Base-by-base conservation (phyloP, 2,329 filamentous ascomycete genomes). In the Beauveria sp. region DNA sequence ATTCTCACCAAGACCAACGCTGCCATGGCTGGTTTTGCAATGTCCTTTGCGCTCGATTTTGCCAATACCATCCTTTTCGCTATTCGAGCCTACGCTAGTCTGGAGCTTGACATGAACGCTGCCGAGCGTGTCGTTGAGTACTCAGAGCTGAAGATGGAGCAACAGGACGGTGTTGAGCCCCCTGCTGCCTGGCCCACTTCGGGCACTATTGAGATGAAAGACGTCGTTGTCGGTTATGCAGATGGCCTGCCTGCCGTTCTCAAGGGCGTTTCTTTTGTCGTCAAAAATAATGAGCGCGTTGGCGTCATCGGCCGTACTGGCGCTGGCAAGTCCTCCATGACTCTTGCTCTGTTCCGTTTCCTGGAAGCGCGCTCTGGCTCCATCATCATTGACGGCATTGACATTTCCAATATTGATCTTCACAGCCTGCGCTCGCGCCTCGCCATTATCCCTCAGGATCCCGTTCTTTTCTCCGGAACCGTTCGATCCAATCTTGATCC, bases 261-360 rank as follows among this genome's bases (percentile, higher is more conserved):
- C 2, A 89, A 84, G 70, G 86, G 86, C 0, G 76, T 93, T 20
- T 85, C 78, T 1, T 92, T 93, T 72, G 76, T 74, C 16, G 81
- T 91, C 14, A 78, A 85, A 46, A 79, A 82, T 60, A 88, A 87
- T 65, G 84, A 92, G 73, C 79, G 89, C 16, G 76, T 93, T 18
- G 89, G 89, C n/a, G 86, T 92, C 3, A 86, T 93, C 5, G 90
- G 90, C 12, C 84, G 90, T 18, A 93, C 90, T 0, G 89, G 89
- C 3, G 89, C 89, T 0, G 89, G 89, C 61, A 93, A 93, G 73
- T 90, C 87, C 0, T 89, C 87, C 0, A 74, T 93, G 24, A 91
- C 89, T 0, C 77, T 92, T 1, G 88, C 89, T 0, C 76, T 93
- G 0, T 92, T 93, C 80, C 86, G 89, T 22, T 91, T 93, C 76